A percentile compares a stretch with the other conserved stretches of the same genome.
phyloP scores from a whole-genome alignment of 1,139 yeast genomes.

The Dujonia santamariae region DNA sequence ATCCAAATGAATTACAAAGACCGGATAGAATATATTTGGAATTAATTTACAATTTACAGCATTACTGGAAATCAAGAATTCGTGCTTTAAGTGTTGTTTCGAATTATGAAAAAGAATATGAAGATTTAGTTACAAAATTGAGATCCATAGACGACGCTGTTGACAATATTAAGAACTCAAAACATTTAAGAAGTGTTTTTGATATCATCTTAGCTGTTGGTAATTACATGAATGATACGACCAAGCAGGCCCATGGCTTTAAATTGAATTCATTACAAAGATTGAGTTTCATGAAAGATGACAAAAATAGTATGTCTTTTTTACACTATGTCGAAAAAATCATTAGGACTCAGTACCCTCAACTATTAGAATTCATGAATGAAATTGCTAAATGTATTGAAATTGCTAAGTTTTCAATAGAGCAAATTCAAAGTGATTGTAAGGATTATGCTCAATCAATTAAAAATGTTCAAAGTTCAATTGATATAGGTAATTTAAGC shows the following conservation, averaged over 20 bases:
- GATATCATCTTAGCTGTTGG: constrained; percentile 80
- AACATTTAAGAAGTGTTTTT: constrained; percentile 60
- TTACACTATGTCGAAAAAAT: constrained; percentile 78
- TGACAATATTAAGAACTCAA: constrained; percentile 55
- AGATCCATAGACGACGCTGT: constrained; percentile 65
- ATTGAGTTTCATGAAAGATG: constrained; percentile 73
- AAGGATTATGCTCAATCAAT: constrained; percentile 53
- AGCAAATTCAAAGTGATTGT: constrained; percentile 63
- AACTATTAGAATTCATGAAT: constrained; percentile 52
- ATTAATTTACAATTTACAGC: constrained; percentile 69
- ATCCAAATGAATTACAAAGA: constrained; percentile 69
- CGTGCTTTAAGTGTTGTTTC: constrained; percentile 63
- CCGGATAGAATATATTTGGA: constrained; percentile 75
- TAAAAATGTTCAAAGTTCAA: constrained; percentile 66
- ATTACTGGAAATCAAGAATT: constrained; percentile 79
- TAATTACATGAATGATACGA: constrained; percentile 77
- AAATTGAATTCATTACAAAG: constrained; percentile 72
- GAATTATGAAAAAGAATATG: constrained; percentile 66
- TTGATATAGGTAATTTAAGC: constrained; percentile 74
- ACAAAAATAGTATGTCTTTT: constrained; percentile 74
- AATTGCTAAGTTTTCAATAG: constrained; percentile 66
- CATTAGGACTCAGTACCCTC: constrained; percentile 66
- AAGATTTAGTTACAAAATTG: constrained; percentile 59
- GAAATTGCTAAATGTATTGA: constrained; percentile 59
- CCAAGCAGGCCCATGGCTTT: constrained; percentile 80